Evolutionary conservation across 305 asterid species (phyloP).

Genomic region (Caryopteris hybrid): DNA sequence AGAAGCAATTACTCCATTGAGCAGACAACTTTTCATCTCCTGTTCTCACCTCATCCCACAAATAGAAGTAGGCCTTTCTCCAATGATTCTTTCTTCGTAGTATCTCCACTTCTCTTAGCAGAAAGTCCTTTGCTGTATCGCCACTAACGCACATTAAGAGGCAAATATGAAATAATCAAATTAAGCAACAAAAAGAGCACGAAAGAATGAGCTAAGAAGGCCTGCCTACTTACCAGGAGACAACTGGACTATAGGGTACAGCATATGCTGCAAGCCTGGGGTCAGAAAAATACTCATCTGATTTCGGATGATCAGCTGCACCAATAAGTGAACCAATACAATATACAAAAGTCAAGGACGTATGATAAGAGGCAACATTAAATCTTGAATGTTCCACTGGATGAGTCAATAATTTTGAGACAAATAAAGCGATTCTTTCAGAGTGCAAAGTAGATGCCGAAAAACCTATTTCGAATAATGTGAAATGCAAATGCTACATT

Average conservation of each 20-base stretch:
- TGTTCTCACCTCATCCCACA: constrained; percentile 97
- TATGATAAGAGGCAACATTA: neutral
- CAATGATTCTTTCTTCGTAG: constrained; percentile 79
- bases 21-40: constrained; percentile 7
- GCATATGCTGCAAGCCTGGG: constrained; percentile 99
- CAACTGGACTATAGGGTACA: constrained; percentile 79
- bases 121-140: constrained; percentile 67
- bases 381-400: neutral
- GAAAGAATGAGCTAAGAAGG: constrained; percentile 19
- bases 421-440: no score
- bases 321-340: constrained; percentile 18
- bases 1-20: constrained; percentile 6
- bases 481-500: neutral
- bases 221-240: constrained; percentile 48
- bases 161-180: constrained; percentile 34
- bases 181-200: constrained; percentile 16
- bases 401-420: constrained; percentile 3
- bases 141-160: constrained; percentile 53
- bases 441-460: no score
- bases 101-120: constrained; percentile 83
- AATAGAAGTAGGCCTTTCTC: constrained; percentile 94
- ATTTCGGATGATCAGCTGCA: constrained; percentile 96
- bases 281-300: constrained; percentile 90
- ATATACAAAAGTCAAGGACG: neutral
- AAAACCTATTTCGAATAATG: neutral